phyloP scores from a whole-genome alignment of 225 moss, liverwort and hornwort genomes.

The Physcomitrium patens region DNA sequence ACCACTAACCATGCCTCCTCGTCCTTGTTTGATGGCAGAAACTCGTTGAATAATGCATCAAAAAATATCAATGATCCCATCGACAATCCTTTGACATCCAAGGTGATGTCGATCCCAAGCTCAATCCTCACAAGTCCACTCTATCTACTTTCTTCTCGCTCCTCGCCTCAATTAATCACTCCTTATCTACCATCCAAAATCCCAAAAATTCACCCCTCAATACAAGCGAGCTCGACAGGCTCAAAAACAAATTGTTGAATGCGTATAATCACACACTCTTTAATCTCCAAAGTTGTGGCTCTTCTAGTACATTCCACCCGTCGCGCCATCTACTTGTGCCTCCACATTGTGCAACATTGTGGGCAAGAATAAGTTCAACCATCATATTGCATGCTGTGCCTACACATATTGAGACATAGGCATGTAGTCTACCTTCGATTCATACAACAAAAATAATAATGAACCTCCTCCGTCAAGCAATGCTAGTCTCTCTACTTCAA shows the following conservation, averaged over 20 bases:
- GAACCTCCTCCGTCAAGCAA: slow-evolving; percentile 36
- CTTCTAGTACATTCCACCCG: slow-evolving; percentile 59
- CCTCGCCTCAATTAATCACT: slow-evolving; percentile 57
- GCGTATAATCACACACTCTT: slow-evolving; percentile 46
- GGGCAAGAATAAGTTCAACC: slow-evolving; percentile 67
- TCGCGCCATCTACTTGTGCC: slow-evolving; percentile 32
- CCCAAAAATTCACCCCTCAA: slow-evolving; percentile 61
- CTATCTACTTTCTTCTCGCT: slow-evolving; percentile 46
- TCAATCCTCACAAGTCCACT: slow-evolving; percentile 48
- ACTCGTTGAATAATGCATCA: slow-evolving; percentile 78
- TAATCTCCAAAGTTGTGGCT: slow-evolving; percentile 78
- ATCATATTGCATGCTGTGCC: slow-evolving; percentile 68
- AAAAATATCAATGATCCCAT: slow-evolving; percentile 79
- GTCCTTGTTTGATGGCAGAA: slow-evolving; percentile 87
- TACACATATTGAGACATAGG: slow-evolving; percentile 59
- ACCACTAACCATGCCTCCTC: too few species aligned
- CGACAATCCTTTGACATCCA: slow-evolving; percentile 47
- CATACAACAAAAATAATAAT: slow-evolving; percentile 72
- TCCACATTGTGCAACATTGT: slow-evolving; percentile 59
- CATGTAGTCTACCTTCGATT: slow-evolving; percentile 67
- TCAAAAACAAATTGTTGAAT: slow-evolving; percentile 62
- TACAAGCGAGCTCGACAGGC: slow-evolving; percentile 66
- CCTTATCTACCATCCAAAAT: slow-evolving; percentile 67
- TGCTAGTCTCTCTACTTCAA: slow-evolving; percentile 39
- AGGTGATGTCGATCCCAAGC: slow-evolving; percentile 45